Evolutionary conservation across 768 basidiomycete genomes (phyloP).

Genomic region (Tylopilus rubrobrunneus): DNA sequence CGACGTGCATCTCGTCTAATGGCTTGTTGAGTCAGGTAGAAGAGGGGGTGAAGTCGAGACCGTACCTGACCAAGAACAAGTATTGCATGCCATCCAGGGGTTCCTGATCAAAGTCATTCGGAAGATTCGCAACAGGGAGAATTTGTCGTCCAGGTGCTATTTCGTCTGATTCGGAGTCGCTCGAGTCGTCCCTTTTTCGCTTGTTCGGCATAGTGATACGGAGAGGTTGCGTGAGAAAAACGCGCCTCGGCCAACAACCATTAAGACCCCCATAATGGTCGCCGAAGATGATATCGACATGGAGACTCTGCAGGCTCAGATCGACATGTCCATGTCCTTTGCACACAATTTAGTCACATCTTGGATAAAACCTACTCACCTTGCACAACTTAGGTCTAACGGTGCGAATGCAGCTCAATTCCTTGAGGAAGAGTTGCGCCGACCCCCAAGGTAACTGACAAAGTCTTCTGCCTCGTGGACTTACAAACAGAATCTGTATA

Average conservation of each 20-base stretch:
- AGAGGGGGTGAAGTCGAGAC: background rate
- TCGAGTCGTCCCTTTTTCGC: constrained; percentile 50
- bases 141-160: constrained; percentile 63
- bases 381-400: constrained; percentile 33
- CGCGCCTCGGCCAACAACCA: background rate
- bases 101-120: constrained; percentile 58
- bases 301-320: constrained; percentile 75
- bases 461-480: background rate
- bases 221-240: constrained; percentile 20
- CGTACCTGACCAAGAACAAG: constrained; percentile 75
- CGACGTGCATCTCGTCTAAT: constrained; percentile 65
- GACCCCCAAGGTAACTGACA: constrained; percentile 57
- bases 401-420: constrained; percentile 43
- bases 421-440: constrained; percentile 62
- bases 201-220: constrained; percentile 35
- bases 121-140: constrained; percentile 77
- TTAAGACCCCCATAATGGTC: constrained; percentile 16
- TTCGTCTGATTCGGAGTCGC: constrained; percentile 59
- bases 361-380: constrained; percentile 63
- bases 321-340: constrained; percentile 76
- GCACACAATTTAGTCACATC: constrained; percentile 70
- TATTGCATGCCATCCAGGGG: constrained; percentile 77
- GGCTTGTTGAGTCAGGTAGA: constrained; percentile 7
- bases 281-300: constrained; percentile 58
- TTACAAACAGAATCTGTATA: constrained; percentile 26